phyloP scores from a whole-genome alignment of 78 protist species.

The Dictyostelium intermedium region DNA sequence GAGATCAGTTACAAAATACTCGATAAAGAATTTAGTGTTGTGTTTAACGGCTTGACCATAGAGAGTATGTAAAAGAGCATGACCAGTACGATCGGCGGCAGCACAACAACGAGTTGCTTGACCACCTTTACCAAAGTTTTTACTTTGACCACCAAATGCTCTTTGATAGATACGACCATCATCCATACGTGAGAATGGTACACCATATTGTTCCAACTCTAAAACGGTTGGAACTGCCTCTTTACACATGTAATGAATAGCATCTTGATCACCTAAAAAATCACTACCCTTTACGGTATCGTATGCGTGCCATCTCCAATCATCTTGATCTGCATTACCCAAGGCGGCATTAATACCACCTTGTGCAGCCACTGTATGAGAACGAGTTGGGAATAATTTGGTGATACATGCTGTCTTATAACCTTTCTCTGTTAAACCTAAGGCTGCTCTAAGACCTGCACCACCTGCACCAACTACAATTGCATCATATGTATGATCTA shows the following conservation, averaged over 20 bases:
- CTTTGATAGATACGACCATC: slow-evolving; percentile 95
- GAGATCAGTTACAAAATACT: slow-evolving; percentile 98
- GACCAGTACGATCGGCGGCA: slow-evolving; percentile 99
- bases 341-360: slow-evolving; percentile 99
- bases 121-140: slow-evolving; percentile 76
- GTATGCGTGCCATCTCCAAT: slow-evolving; percentile 99
- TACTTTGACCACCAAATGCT: slow-evolving; percentile 95
- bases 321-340: slow-evolving; percentile 97
- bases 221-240: slow-evolving; percentile 97
- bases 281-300: slow-evolving; percentile 99
- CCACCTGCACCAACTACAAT: slow-evolving; percentile 99
- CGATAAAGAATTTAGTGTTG: slow-evolving; percentile 95
- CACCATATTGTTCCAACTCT: slow-evolving; percentile 98
- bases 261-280: slow-evolving; percentile 96
- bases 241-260: slow-evolving; percentile 98
- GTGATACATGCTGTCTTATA: slow-evolving; percentile 96
- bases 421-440: slow-evolving; percentile 96
- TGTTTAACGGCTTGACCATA: slow-evolving; percentile 95
- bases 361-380: slow-evolving; percentile 99
- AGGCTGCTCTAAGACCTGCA: slow-evolving; percentile 99
- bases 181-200: slow-evolving; percentile 98
- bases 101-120: slow-evolving; percentile 86
- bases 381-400: slow-evolving; percentile 99
- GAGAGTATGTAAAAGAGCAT: slow-evolving; percentile 98
- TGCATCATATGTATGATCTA: slow-evolving; percentile 98